Base-by-base conservation (phyloP, 192 early-diverging fungal genomes). In the Allomyces javanicus region DNA sequence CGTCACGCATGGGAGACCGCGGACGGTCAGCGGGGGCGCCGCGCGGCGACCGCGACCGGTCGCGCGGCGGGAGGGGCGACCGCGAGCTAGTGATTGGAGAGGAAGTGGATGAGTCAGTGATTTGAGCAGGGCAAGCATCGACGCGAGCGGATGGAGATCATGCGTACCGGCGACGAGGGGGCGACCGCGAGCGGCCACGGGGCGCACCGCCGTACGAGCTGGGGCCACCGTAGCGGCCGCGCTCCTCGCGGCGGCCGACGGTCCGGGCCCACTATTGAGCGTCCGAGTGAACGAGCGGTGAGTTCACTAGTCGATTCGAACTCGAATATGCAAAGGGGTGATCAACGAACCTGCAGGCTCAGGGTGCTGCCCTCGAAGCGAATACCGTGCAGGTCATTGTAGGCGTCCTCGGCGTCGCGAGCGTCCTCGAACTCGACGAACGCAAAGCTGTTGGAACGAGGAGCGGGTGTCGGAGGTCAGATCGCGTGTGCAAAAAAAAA, bases 341-440 rank as follows among this genome's bases (percentile, higher is more conserved):
- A 27, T 27, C 33, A 7, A 40, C 33, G 33, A 9, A 40, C 33
- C 83, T 97, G 91, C 62, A 97, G 81, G 50, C 82, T 83, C 50
- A 97, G 73, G 33, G 82, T 72, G 71, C 82, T 72, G n/a, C 92
- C 91, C 62, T 89, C 91, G 27, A 97, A 71, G 43, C 83, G 77
- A 66, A 84, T 70, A 62, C 87, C 87, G 70, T 90, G 91, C 92
- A 97, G 90, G 55, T 89, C 90, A 70, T 92, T 79, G 67, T 84
- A 92, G n/a, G 94, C 93, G 72, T 95, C 93, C 23, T 85, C 88
- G 24, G 91, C 90, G 72, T 97, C 94, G 62, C 19, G 23, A 1
- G 12, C 50, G 50, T 58, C 50, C 50, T 58, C 17, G 50, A 58
- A 58, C 50, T 58, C 50, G 50, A 58, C 50, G 6, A 58, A 58